Percentiles rank a stretch among this genome's conserved stretches.
These are phyloP conservation scores for Nepenthes mirabilis DNA, from an alignment of 148 eudicot genomes.

Conservation along the genomic window DNA sequence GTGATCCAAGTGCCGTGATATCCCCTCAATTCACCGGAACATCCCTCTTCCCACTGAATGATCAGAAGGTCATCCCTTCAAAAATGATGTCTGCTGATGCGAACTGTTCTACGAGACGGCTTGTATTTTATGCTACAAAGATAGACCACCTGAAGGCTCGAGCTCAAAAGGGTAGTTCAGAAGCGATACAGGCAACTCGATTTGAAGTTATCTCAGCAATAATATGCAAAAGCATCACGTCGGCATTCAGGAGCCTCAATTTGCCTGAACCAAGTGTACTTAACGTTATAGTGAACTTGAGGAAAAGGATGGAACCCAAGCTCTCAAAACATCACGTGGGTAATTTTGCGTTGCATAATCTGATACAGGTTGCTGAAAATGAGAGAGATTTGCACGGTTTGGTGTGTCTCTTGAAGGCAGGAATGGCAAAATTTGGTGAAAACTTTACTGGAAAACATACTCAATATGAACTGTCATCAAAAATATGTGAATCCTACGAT, in stretches of 20 bases:
- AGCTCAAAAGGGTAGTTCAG: not conserved
- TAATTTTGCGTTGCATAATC: not conserved
- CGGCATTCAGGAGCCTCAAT: not conserved
- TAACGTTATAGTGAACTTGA: conserved; percentile 9
- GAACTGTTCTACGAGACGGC: conserved; percentile 1
- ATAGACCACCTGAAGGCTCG: conserved; percentile 4
- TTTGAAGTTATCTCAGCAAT: conserved; percentile 32
- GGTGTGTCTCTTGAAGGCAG: too few relatives aligned
- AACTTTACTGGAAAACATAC: too few relatives aligned
- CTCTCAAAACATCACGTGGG: conserved; percentile 19
- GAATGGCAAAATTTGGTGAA: too few relatives aligned
- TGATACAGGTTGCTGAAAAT: too few relatives aligned
- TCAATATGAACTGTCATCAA: not conserved
- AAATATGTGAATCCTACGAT: not conserved
- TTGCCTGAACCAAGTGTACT: conserved; percentile 23
- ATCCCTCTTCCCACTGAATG: conserved; percentile 2
- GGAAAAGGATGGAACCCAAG: conserved; percentile 19
- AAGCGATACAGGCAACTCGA: conserved; percentile 7
- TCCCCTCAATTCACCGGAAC: not conserved
- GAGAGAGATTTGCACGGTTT: too few relatives aligned
- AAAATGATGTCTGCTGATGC: not conserved
- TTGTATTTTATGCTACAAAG: conserved; percentile 5
- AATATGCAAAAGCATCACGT: conserved; percentile 12
- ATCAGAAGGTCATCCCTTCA: not conserved
- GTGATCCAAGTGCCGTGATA: too few relatives aligned